phyloP scores from a whole-genome alignment of 768 basidiomycete genomes.

The Xanthoconium purpureum region DNA sequence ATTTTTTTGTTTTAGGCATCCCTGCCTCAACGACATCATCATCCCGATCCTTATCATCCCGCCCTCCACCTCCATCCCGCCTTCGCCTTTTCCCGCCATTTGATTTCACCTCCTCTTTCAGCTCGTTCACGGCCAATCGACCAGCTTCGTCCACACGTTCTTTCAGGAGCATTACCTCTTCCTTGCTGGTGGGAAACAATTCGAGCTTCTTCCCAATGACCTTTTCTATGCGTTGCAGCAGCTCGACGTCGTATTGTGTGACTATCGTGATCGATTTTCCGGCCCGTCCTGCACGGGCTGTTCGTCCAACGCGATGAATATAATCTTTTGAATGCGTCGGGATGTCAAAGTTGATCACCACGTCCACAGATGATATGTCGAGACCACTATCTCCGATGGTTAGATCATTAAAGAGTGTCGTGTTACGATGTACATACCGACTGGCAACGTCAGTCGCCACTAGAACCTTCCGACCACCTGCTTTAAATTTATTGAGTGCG shows the following conservation, averaged over 20 bases:
- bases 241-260: slow-evolving; percentile 97
- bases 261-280: slow-evolving; percentile 98
- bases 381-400: slow-evolving; percentile 58
- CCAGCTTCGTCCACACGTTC: slow-evolving; percentile 90
- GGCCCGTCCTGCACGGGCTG: slow-evolving; percentile 94
- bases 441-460: slow-evolving; percentile 97
- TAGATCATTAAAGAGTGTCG: slow-evolving; percentile 1
- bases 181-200: slow-evolving; percentile 79
- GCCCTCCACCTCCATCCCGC: slow-evolving; percentile 45
- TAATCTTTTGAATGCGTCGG: slow-evolving; percentile 99
- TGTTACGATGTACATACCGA: slow-evolving; percentile 48
- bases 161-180: slow-evolving; percentile 81
- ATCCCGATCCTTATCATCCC: slow-evolving; percentile 84
- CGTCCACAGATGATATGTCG: slow-evolving; percentile 93
- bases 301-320: slow-evolving; percentile 96
- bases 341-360: slow-evolving; percentile 97
- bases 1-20: slow-evolving; percentile 65
- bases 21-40: slow-evolving; percentile 93
- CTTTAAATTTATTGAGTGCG: slow-evolving; percentile 92
- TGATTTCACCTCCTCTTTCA: slow-evolving; percentile 69
- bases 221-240: slow-evolving; percentile 90
- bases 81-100: slow-evolving; percentile 51
- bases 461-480: slow-evolving; percentile 84
- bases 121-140: slow-evolving; percentile 70
- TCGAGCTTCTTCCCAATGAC: slow-evolving; percentile 93